These are phyloP conservation scores for Hibiscus syriacus DNA, from an alignment of 345 rosid genomes.

Conservation along the genomic window DNA sequence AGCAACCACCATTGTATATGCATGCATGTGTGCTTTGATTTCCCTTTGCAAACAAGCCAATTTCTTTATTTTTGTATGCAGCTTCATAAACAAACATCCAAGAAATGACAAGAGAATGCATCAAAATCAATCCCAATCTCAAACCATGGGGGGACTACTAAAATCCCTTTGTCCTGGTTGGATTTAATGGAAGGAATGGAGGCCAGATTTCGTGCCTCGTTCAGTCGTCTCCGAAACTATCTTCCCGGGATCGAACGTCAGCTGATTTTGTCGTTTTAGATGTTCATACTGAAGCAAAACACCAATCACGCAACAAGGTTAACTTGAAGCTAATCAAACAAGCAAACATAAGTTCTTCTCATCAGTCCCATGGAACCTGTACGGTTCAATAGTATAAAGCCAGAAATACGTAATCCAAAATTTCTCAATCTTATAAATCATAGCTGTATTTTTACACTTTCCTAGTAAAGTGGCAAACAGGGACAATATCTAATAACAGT, in stretches of 20 bases:
- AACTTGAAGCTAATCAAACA: no score
- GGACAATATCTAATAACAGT: conserved; percentile 2
- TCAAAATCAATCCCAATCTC: conserved; percentile 28
- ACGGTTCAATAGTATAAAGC: no score
- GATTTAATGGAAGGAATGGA: conserved; percentile 15
- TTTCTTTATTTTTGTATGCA: no score
- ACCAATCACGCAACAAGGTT: not conserved
- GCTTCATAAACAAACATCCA: conserved; percentile 4
- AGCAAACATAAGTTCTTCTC: not conserved
- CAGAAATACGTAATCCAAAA: not conserved
- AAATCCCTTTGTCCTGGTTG: no score
- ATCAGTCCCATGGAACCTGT: no score
- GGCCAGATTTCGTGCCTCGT: conserved; percentile 12
- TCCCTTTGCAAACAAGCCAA: conserved; percentile 17
- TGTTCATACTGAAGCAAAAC: conserved; percentile 1
- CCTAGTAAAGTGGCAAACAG: not conserved
- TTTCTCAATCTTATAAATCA: not conserved
- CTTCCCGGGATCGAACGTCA: not conserved
- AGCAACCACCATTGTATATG: conserved; percentile 20
- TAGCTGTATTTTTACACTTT: no score
- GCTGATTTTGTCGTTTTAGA: not conserved
- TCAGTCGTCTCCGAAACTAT: conserved; percentile 2
- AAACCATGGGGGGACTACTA: conserved; percentile 11
- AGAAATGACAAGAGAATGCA: conserved; percentile 16
- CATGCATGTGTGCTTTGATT: not conserved